These are phyloP conservation scores for Centaurea solstitialis DNA, from an alignment of 129 eudicot species.

Conservation along the genomic window DNA sequence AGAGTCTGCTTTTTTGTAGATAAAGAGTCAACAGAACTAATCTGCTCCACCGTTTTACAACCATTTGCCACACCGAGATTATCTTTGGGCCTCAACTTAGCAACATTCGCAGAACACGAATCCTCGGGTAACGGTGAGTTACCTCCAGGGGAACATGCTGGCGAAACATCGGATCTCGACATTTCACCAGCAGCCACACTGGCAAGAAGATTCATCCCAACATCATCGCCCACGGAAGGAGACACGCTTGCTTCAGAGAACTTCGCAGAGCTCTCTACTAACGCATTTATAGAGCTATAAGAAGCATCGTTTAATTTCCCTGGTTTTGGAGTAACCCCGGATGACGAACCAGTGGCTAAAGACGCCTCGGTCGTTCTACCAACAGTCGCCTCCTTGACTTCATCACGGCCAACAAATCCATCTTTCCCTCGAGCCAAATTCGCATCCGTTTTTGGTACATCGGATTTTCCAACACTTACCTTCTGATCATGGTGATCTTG, in stretches of 20 bases:
- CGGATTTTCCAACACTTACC: conserved; percentile 32
- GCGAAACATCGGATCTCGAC: conserved; percentile 69
- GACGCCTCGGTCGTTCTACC: conserved; percentile 34
- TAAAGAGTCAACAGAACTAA: conserved; percentile 3
- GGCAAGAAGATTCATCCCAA: conserved; percentile 93
- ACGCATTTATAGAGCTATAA: conserved; percentile 81
- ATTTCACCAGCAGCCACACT: conserved; percentile 97
- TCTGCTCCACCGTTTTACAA: conserved; percentile 28
- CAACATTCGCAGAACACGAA: conserved; percentile 39
- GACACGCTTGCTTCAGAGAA: conserved; percentile 65
- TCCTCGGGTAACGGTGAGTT: conserved; percentile 50
- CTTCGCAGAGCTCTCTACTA: conserved; percentile 85
- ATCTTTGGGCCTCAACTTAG: conserved; percentile 37
- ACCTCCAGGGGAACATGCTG: conserved; percentile 45
- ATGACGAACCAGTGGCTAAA: conserved; percentile 33
- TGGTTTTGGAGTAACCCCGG: conserved; percentile 39
- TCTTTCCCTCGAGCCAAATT: conserved; percentile 54
- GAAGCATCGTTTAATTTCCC: conserved; percentile 55
- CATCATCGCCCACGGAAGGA: conserved; percentile 63
- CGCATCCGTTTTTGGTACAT: conserved; percentile 27
- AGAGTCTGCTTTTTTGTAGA: not conserved
- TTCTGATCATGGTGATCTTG: conserved; percentile 40
- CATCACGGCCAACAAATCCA: conserved; percentile 30
- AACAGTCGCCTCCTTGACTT: conserved; percentile 35
- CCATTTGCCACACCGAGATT: conserved; percentile 17